Percentiles rank a stretch among this genome's conserved stretches.
These are phyloP conservation scores for Suillus fuscotomentosus DNA, from an alignment of 768 basidiomycete genomes.

Conservation along the genomic window DNA sequence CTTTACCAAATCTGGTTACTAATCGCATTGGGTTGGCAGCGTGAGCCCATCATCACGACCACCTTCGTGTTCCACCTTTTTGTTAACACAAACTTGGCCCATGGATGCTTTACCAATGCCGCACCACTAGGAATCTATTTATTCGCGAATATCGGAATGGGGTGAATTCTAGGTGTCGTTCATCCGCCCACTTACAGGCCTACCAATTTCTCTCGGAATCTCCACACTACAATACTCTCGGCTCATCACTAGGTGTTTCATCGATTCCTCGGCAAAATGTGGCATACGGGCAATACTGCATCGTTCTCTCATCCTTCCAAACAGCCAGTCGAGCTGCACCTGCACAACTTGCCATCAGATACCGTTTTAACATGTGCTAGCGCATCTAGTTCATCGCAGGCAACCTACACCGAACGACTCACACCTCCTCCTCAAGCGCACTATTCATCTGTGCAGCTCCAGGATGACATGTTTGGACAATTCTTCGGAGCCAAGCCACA, in stretches of 20 bases:
- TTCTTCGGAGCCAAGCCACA: conserved; percentile 30
- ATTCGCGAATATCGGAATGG: neutral
- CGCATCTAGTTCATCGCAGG: conserved; percentile 8
- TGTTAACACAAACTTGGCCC: conserved; percentile 26
- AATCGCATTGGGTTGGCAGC: neutral
- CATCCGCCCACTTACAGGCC: neutral
- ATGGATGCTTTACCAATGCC: conserved; percentile 10
- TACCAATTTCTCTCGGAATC: neutral
- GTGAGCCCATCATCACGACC: neutral
- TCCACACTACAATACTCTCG: neutral
- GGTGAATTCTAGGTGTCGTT: neutral
- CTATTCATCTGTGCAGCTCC: conserved; percentile 24
- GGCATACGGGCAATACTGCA: conserved; percentile 6
- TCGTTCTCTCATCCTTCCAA: conserved; percentile 13
- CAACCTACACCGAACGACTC: conserved; percentile 4
- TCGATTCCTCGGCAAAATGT: conserved; percentile 15
- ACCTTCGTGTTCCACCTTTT: conserved; percentile 17
- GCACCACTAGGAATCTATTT: conserved; percentile 3
- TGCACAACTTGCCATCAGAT: conserved; percentile 21
- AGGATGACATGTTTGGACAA: conserved; percentile 29
- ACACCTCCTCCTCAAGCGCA: conserved; percentile 19
- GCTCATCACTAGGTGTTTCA: conserved; percentile 6
- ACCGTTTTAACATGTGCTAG: conserved; percentile 14
- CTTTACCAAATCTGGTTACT: conserved; percentile 4
- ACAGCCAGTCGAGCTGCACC: conserved; percentile 21